phyloP scores from a whole-genome alignment of 257 asterid species.

The Solanum lignicaule region DNA sequence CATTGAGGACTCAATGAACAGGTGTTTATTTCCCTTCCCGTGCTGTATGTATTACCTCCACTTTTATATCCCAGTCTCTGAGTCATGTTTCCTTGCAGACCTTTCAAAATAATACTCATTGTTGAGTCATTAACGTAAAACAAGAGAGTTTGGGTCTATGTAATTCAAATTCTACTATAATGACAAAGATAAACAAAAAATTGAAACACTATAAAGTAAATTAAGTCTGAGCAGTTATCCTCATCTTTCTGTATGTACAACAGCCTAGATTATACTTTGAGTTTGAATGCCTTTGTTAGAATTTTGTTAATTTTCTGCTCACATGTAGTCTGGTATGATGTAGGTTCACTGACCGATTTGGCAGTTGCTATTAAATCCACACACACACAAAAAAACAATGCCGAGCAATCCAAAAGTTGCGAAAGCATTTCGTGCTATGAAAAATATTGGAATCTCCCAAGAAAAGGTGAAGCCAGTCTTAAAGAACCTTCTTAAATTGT shows the following conservation, averaged over 20 bases:
- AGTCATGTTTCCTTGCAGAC: not conserved
- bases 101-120: not conserved
- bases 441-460: slow-evolving; percentile 48
- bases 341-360: slow-evolving; percentile 11
- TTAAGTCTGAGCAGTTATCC: not conserved
- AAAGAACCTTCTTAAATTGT: slow-evolving; percentile 52
- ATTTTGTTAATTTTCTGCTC: not conserved
- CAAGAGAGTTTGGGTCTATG: not conserved
- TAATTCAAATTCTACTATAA: not conserved
- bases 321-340: not conserved
- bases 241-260: not conserved
- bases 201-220: not conserved
- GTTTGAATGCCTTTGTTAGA: not conserved
- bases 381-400: slow-evolving; percentile 6
- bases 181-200: not conserved
- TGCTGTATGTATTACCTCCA: not conserved
- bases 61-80: not conserved
- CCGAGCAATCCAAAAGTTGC: slow-evolving; percentile 33
- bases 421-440: slow-evolving; percentile 72
- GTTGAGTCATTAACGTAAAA: not conserved
- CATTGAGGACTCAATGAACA: not conserved
- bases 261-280: not conserved
- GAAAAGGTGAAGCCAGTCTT: slow-evolving; percentile 65
- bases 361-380: slow-evolving; percentile 9
- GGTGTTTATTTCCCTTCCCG: not conserved